A percentile compares a stretch with the other conserved stretches of the same genome.
Evolutionary conservation across 306 rosid genomes (phyloP).

Genomic region (Trifolium dubium): DNA sequence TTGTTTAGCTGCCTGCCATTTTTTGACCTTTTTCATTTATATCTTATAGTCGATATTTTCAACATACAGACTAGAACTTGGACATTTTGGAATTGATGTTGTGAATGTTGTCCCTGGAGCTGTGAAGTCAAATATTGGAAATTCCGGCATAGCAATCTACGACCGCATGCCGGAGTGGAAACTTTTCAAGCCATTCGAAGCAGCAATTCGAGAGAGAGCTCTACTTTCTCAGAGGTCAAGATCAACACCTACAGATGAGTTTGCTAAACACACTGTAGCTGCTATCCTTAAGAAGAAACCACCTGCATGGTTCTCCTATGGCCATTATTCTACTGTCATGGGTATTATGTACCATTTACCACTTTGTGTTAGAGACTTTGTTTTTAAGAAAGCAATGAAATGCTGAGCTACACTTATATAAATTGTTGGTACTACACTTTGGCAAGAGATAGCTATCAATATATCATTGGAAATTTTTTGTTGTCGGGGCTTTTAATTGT

Average conservation of each 20-base stretch:
- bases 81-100: constrained; percentile 80
- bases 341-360: constrained; percentile 79
- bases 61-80: constrained; percentile 64
- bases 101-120: constrained; percentile 85
- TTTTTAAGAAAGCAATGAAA: constrained; percentile 52
- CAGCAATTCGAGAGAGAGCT: constrained; percentile 63
- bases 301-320: constrained; percentile 82
- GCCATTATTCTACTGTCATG: constrained; percentile 56
- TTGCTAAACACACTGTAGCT: constrained; percentile 69
- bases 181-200: constrained; percentile 72
- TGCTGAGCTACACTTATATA: constrained; percentile 19
- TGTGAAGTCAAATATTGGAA: constrained; percentile 75
- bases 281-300: constrained; percentile 71
- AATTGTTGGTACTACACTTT: background rate
- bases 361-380: constrained; percentile 61
- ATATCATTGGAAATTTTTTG: background rate
- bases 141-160: constrained; percentile 56
- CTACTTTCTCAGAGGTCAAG: constrained; percentile 56
- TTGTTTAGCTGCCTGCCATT: background rate
- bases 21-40: background rate
- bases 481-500: background rate
- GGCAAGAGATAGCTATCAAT: background rate
- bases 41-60: background rate
- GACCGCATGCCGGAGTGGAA: constrained; percentile 74
- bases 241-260: constrained; percentile 78